These are phyloP conservation scores for Phaeosphaeriaceae sp. DNA, from an alignment of 2,329 filamentous ascomycete species.

Conservation along the genomic window DNA sequence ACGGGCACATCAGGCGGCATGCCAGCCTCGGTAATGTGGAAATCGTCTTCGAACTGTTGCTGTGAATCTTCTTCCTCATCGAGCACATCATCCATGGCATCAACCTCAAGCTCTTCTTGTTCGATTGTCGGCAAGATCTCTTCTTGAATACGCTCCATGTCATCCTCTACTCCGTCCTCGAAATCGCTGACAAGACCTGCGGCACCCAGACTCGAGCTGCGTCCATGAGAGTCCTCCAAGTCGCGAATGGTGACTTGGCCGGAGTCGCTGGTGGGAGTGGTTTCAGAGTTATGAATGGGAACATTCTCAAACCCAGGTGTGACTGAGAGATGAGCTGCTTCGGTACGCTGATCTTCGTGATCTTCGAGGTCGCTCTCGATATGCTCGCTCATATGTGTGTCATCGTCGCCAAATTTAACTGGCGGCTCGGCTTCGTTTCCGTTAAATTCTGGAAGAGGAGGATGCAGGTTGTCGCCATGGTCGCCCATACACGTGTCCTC, in stretches of 20 bases:
- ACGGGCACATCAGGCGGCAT: background rate
- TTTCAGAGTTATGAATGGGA: too few species aligned
- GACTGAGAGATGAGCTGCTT: background rate
- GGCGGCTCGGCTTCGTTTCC: background rate
- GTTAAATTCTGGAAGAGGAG: background rate
- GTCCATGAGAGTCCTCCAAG: background rate
- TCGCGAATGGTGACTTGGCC: background rate
- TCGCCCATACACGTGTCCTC: background rate
- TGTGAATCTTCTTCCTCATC: constrained; percentile 2
- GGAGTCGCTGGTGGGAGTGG: background rate
- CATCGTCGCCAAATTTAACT: background rate
- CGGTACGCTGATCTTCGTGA: background rate
- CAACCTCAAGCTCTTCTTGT: background rate
- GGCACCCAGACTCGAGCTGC: background rate
- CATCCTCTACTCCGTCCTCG: background rate
- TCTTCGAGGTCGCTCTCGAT: background rate
- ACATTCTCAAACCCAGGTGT: background rate
- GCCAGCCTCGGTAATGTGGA: background rate
- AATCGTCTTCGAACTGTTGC: background rate
- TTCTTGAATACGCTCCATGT: background rate
- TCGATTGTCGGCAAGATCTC: constrained; percentile 4
- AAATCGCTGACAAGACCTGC: background rate
- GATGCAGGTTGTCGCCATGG: background rate
- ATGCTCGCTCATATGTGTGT: background rate
- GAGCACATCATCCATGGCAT: background rate